These are phyloP conservation scores for Zea mays DNA, from an alignment of 176 grass and related monocot species.

Conservation along the genomic window DNA sequence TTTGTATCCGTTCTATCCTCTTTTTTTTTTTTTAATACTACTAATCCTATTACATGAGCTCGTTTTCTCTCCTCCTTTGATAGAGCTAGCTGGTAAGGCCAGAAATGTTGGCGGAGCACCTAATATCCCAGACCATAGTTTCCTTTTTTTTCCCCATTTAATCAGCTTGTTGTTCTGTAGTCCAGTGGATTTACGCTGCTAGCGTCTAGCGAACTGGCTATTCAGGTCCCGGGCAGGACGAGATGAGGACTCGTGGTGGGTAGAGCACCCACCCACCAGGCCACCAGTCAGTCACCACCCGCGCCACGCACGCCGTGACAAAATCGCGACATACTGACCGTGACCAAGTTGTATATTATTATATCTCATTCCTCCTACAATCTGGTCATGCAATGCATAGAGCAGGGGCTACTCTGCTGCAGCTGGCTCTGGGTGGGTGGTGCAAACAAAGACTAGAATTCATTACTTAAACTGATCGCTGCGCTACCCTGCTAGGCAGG, in stretches of 20 bases:
- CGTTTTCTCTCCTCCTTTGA: no score
- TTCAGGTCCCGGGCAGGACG: not conserved
- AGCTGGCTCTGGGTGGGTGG: not conserved
- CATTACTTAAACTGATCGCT: not conserved
- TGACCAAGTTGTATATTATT: not conserved
- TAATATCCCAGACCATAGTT: no score
- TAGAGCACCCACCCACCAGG: not conserved
- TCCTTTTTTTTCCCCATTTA: no score
- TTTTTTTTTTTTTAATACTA: no score
- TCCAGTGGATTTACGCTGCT: not conserved
- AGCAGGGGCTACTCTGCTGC: not conserved
- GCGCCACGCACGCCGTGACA: not conserved
- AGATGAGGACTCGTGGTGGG: not conserved
- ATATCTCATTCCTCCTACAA: not conserved
- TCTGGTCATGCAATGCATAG: not conserved
- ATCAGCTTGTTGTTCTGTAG: not conserved
- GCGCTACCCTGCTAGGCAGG: no score
- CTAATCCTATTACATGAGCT: no score
- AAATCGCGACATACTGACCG: not conserved
- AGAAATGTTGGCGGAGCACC: no score
- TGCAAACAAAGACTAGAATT: not conserved
- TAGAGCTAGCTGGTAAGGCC: no score
- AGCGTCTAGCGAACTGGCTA: no score
- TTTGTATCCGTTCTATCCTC: no score
- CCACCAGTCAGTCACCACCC: not conserved